Evolutionary conservation across 2,329 filamentous ascomycete genomes (phyloP).

Genomic region (Plenodomus lindquistii): DNA sequence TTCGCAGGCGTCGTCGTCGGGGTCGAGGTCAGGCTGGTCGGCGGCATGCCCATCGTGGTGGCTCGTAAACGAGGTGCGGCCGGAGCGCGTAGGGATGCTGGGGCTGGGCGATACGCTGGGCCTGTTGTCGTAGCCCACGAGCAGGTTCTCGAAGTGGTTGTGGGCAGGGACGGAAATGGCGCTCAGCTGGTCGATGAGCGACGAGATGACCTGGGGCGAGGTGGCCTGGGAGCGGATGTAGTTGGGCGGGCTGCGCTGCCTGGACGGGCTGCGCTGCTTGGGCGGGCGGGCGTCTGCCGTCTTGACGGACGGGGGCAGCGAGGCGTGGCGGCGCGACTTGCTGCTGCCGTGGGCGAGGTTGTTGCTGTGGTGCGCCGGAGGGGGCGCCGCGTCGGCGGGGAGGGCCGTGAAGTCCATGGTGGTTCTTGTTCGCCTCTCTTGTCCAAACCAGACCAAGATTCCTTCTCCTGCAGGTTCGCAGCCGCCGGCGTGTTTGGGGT

Average conservation of each 20-base stretch:
- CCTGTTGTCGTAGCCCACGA: slow-evolving; percentile 36
- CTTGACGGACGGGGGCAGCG: slow-evolving; percentile 25
- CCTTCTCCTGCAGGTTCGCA: slow-evolving; percentile 1
- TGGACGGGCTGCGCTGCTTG: too few relatives aligned
- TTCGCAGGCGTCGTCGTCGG: slow-evolving; percentile 62
- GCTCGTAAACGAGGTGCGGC: slow-evolving; percentile 19
- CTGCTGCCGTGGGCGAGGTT: too few relatives aligned
- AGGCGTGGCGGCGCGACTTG: slow-evolving; percentile 29
- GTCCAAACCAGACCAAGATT: too few relatives aligned
- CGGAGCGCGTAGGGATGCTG: slow-evolving; percentile 31
- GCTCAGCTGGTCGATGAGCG: slow-evolving; percentile 65
- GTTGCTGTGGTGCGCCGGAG: background rate
- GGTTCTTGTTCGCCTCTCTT: slow-evolving; percentile 17
- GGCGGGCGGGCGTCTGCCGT: slow-evolving; percentile 20
- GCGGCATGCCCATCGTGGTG: slow-evolving; percentile 62
- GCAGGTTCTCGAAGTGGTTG: slow-evolving; percentile 67
- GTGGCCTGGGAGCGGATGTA: slow-evolving; percentile 46
- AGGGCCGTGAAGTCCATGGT: slow-evolving; percentile 30
- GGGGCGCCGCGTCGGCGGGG: slow-evolving; percentile 19
- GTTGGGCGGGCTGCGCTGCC: slow-evolving; percentile 41
- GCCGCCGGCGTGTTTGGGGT: slow-evolving; percentile 7
- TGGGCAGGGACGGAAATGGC: slow-evolving; percentile 66
- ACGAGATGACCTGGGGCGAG: slow-evolving; percentile 71
- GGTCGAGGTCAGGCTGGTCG: slow-evolving; percentile 66
- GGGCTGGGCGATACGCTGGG: slow-evolving; percentile 26